A percentile compares a stretch with the other conserved stretches of the same genome.
Conservation (phyloP, 1,284 basidiomycete genomes). For the Ganoderma leucocontextum region DNA sequence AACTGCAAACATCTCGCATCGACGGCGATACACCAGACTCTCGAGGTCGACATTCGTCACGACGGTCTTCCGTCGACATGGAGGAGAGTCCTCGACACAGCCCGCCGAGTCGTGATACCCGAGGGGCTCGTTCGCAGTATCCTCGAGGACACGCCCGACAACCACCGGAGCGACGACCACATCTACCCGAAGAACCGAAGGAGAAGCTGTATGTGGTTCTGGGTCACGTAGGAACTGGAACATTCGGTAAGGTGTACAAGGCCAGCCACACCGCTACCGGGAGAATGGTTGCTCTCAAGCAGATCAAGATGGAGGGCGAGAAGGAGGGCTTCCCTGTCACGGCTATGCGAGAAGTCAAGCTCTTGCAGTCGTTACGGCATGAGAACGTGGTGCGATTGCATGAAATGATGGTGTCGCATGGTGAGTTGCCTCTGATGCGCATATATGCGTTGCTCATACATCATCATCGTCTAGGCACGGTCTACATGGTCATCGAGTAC, state of each 20-base stretch:
- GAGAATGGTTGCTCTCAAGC: slow-evolving; percentile 89
- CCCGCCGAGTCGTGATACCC: slow-evolving; percentile 1
- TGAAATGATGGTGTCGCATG: slow-evolving; percentile 99
- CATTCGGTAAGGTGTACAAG: slow-evolving; percentile 99
- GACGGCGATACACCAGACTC: slow-evolving; percentile 26
- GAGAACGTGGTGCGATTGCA: slow-evolving; percentile 89
- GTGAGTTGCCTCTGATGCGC: slow-evolving; percentile 52
- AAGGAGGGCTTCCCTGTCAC: slow-evolving; percentile 99
- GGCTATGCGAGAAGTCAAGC: slow-evolving; percentile 98
- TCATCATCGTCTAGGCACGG: slow-evolving; percentile 68
- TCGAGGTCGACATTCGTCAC: slow-evolving; percentile 5
- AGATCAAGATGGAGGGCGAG: slow-evolving; percentile 98
- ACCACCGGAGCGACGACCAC: not conserved
- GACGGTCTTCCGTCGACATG: slow-evolving; percentile 26
- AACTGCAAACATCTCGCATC: slow-evolving; percentile 26
- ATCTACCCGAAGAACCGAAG: slow-evolving; percentile 35
- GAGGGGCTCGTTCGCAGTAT: not conserved
- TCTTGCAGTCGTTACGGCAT: slow-evolving; percentile 91
- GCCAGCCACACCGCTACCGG: slow-evolving; percentile 85
- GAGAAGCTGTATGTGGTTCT: slow-evolving; percentile 88
- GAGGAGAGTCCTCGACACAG: slow-evolving; percentile 21
- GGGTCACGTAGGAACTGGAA: slow-evolving; percentile 97
- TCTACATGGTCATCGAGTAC: slow-evolving; percentile 99
- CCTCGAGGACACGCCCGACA: slow-evolving; percentile 7
- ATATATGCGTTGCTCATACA: slow-evolving; percentile 5